A percentile compares a stretch with the other conserved stretches of the same genome.
Evolutionary conservation across 371 early-diverging fungal genomes (phyloP).

Genomic region (Entomophthora muscae): DNA sequence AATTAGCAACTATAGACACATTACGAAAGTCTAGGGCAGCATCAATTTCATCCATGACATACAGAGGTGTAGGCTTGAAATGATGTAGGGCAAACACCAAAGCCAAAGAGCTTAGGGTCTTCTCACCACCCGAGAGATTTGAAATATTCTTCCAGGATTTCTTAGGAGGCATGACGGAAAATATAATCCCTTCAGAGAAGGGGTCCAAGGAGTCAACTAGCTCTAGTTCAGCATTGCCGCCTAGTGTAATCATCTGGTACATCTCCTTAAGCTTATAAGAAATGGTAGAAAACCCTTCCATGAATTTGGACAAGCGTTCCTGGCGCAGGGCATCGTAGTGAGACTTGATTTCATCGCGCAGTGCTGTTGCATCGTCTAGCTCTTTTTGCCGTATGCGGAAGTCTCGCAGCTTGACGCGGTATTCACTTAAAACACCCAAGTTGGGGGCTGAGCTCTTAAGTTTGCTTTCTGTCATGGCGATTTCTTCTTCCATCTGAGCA

Average conservation of each 20-base stretch:
- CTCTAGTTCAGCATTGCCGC: conserved; percentile 99
- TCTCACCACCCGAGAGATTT: conserved; percentile 99
- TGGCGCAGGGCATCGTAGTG: conserved; percentile 64
- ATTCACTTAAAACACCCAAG: conserved; percentile 73
- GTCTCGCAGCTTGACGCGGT: conserved; percentile 54
- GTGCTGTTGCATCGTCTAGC: conserved; percentile 47
- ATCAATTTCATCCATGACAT: conserved; percentile 99
- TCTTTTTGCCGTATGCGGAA: conserved; percentile 50
- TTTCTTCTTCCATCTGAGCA: conserved; percentile 13
- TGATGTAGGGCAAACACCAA: conserved; percentile 99
- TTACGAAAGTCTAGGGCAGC: conserved; percentile 99
- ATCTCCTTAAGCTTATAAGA: conserved; percentile 96
- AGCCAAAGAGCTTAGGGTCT: conserved; percentile 96
- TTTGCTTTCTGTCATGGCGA: conserved; percentile 27
- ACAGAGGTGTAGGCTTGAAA: conserved; percentile 97
- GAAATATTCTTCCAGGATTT: conserved; percentile 99
- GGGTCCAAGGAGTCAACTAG: conserved; percentile 99
- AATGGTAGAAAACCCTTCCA: conserved; percentile 89
- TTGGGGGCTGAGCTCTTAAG: conserved; percentile 64
- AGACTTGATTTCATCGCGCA: conserved; percentile 54
- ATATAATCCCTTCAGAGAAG: conserved; percentile 97
- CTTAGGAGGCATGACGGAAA: conserved; percentile 99
- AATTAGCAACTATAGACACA: conserved; percentile 98
- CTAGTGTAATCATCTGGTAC: conserved; percentile 98
- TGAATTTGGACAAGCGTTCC: conserved; percentile 79